Percentiles rank a stretch among this genome's conserved stretches.
phyloP scores from a whole-genome alignment of 2,329 filamentous ascomycete genomes.

The Apiospora marii region DNA sequence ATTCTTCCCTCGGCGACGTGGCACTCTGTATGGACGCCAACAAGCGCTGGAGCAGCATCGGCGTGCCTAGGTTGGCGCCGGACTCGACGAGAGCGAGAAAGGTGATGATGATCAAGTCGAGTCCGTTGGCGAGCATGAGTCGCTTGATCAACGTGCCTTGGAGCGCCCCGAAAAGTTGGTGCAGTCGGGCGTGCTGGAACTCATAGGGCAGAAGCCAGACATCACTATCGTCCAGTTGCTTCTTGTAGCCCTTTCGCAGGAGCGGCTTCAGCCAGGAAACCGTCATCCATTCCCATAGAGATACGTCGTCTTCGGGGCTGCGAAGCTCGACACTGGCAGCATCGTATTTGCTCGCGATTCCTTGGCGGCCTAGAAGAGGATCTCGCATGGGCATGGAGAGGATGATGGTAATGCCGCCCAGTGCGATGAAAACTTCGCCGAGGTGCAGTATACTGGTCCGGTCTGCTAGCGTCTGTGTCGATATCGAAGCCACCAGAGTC shows the following conservation, averaged over 20 bases:
- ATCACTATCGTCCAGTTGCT: constrained; percentile 78
- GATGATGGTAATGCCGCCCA: constrained; percentile 60
- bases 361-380: constrained; percentile 57
- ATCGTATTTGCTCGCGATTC: constrained; percentile 66
- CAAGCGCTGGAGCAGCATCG: constrained; percentile 76
- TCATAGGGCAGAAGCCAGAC: constrained; percentile 83
- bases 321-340: constrained; percentile 67
- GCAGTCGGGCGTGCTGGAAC: constrained; percentile 81
- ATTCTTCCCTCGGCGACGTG: constrained; percentile 57
- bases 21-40: constrained; percentile 68
- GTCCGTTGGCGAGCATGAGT: constrained; percentile 77
- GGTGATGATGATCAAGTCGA: constrained; percentile 77
- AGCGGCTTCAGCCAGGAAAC: constrained; percentile 84
- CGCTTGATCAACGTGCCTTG: constrained; percentile 75
- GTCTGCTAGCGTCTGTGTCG: constrained; percentile 41
- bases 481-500: constrained; percentile 36
- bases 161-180: constrained; percentile 77
- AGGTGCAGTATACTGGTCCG: constrained; percentile 43
- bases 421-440: constrained; percentile 48
- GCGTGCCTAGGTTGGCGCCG: constrained; percentile 61
- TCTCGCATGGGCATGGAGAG: constrained; percentile 76
- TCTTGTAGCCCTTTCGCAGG: constrained; percentile 68
- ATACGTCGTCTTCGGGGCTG: constrained; percentile 79
- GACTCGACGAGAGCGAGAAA: constrained; percentile 70
- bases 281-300: constrained; percentile 83